Evolutionary conservation across 2,329 filamentous ascomycete species (phyloP).

Genomic region (Cladosporium sp.): DNA sequence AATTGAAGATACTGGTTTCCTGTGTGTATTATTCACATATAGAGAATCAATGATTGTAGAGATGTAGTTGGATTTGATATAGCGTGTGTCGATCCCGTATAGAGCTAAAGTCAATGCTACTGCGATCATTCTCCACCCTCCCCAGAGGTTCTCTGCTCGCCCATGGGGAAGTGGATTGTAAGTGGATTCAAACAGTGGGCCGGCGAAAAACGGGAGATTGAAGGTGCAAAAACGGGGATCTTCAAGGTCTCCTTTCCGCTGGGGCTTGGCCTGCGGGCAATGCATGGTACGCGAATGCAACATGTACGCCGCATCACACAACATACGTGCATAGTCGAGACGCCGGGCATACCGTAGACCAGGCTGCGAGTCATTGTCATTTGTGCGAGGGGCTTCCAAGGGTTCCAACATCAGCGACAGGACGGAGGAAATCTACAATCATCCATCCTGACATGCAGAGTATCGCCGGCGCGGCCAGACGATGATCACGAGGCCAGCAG

Average conservation of each 20-base stretch:
- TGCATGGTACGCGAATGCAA: slow-evolving; percentile 1
- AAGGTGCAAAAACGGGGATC: neutral
- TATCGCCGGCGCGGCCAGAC: slow-evolving; percentile 7
- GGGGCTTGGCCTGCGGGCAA: slow-evolving; percentile 16
- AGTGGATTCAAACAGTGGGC: slow-evolving; percentile 3
- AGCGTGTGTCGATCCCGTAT: neutral
- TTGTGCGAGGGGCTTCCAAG: neutral
- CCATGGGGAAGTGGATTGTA: slow-evolving; percentile 14
- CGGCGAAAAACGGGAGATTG: neutral
- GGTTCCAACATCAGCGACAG: neutral
- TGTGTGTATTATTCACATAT: neutral
- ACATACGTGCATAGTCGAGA: slow-evolving; percentile 1
- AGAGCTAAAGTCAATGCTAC: slow-evolving; percentile 15
- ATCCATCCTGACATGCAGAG: slow-evolving; percentile 17
- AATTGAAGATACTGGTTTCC: no score
- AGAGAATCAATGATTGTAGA: no score
- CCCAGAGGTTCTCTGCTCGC: neutral
- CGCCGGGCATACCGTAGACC: slow-evolving; percentile 12
- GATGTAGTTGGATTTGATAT: slow-evolving; percentile 1
- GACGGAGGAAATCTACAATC: slow-evolving; percentile 7
- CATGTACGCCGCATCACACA: slow-evolving; percentile 18
- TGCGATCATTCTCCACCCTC: slow-evolving; percentile 9
- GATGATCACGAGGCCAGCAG: slow-evolving; percentile 23
- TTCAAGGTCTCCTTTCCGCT: neutral
- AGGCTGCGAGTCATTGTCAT: slow-evolving; percentile 14